phyloP scores from a whole-genome alignment of 2,329 filamentous ascomycete genomes.

The Diaporthe eres region DNA sequence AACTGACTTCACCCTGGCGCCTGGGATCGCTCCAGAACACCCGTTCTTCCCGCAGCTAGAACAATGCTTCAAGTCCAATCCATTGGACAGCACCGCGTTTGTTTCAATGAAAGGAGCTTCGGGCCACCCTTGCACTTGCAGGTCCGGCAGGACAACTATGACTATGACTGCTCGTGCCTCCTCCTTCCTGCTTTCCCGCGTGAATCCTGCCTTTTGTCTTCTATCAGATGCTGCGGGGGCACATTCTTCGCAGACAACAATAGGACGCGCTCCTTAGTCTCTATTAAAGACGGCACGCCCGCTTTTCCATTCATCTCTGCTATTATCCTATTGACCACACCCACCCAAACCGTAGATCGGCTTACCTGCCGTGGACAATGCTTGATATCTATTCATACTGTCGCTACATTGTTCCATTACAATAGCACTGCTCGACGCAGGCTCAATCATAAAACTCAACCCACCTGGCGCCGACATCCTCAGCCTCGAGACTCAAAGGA shows the following conservation, averaged over 20 bases:
- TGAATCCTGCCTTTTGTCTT: background rate
- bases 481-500: background rate
- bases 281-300: conserved; percentile 40
- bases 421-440: conserved; percentile 42
- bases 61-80: conserved; percentile 12
- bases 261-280: conserved; percentile 20
- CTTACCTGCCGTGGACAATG: conserved; percentile 41
- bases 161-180: conserved; percentile 16
- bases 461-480: conserved; percentile 29
- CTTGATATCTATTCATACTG: conserved; percentile 30
- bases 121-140: conserved; percentile 30
- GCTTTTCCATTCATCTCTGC: conserved; percentile 18
- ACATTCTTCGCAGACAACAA: conserved; percentile 7
- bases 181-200: conserved; percentile 17
- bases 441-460: conserved; percentile 28
- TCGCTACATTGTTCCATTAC: conserved; percentile 37
- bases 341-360: conserved; percentile 29
- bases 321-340: conserved; percentile 25
- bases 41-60: conserved; percentile 34
- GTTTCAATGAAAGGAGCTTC: conserved; percentile 29
- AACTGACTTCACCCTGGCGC: conserved; percentile 34
- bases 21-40: conserved; percentile 32
- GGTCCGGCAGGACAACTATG: background rate
- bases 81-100: conserved; percentile 36
- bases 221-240: conserved; percentile 19